Base-by-base conservation (phyloP, 352 stramenopile genomes). In the Phytophthora uliginosa region DNA sequence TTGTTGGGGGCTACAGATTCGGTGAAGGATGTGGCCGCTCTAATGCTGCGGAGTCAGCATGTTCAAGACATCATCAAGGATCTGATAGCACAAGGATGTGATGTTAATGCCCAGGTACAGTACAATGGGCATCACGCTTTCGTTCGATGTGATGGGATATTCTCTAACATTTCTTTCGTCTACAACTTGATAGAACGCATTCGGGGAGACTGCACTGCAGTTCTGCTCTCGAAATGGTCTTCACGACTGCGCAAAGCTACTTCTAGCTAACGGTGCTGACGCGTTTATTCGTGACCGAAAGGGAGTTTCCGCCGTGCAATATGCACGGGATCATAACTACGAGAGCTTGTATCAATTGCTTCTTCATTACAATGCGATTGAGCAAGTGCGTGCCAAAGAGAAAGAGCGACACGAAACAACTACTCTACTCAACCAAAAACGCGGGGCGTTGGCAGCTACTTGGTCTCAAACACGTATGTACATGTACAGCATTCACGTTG, bases 121-220 rank as follows among this genome's bases (percentile, higher is more conserved):
- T 52, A 31, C 12, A 15, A 15, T 10, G 24, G 2, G 26, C 15
- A 31, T 31, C 47, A 28, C 20, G 20, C 47, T 53, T 36, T 7
- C 24, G 7, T 52, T 22, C 45, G 20, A 26, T 26, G 45, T 52
- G 18, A 52, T 52, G 5, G 18, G 8, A 8, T 51, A 24, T 24
- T 2, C 12, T 50, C 28, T 24, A 15, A 50, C 22, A 26, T 50
- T 28, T 7, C 4, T 7, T 34, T 31, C 31, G 18, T 20, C 12
- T 61, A 26, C 33, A 8, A 10, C 22, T 36, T 56, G n/a, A 20
- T 66, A 94, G 88, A 95, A 95, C 58, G 62, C 60, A 3, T 92
- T 91, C 56, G 85, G 85, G 0, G 84, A 92, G 72, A 88, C 82
- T 1, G 66, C 78, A 15, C 56, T 95, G 34, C 88, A 94, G 51